A percentile compares a stretch with the other conserved stretches of the same genome.
These are phyloP conservation scores for Alternaria panax DNA, from an alignment of 2,329 filamentous ascomycete species.

Conservation along the genomic window DNA sequence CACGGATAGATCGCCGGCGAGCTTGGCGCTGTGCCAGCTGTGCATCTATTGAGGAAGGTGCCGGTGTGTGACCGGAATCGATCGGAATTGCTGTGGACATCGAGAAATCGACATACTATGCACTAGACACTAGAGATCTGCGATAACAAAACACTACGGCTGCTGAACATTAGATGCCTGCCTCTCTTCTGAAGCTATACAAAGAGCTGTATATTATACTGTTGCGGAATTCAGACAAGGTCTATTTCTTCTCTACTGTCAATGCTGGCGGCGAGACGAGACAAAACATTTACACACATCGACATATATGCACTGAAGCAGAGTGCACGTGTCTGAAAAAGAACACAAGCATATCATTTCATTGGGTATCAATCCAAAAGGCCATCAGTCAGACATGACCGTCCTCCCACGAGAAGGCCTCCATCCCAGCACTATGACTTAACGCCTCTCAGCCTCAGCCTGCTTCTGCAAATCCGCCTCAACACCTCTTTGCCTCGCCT, in stretches of 20 bases:
- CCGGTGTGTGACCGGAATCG: conserved; percentile 1
- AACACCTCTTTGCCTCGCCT: conserved; percentile 82
- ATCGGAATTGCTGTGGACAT: background rate
- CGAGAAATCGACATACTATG: background rate
- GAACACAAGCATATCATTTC: conserved; percentile 4
- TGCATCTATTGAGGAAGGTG: background rate
- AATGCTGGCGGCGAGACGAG: background rate
- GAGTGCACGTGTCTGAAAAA: background rate
- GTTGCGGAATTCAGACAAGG: background rate
- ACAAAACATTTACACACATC: background rate
- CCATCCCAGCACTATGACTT: background rate
- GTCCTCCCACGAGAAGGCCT: background rate
- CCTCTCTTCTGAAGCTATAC: no score
- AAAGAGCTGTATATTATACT: background rate
- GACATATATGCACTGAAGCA: background rate
- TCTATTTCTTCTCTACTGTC: no score
- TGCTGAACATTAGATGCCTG: no score
- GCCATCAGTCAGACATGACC: background rate
- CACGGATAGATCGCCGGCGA: background rate
- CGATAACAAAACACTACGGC: background rate
- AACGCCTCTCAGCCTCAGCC: conserved; percentile 40
- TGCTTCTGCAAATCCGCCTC: conserved; percentile 83
- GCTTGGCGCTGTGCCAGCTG: conserved; percentile 6
- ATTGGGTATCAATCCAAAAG: conserved; percentile 2
- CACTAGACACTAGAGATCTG: background rate